These are phyloP conservation scores for Arabidopsis arenosa DNA, from an alignment of 345 rosid genomes.

Conservation along the genomic window DNA sequence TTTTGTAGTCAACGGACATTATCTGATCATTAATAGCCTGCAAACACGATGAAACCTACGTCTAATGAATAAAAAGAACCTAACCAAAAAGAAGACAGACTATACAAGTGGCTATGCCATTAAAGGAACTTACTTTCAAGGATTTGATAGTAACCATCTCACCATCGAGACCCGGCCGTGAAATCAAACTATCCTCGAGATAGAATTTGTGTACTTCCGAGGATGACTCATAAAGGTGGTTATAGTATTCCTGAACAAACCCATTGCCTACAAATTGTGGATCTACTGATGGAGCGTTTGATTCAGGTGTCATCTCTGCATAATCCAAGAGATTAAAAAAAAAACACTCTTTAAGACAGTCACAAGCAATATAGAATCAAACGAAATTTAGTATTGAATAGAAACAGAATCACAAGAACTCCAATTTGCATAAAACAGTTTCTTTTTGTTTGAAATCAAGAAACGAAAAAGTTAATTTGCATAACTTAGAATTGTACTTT, in stretches of 20 bases:
- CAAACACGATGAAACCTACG: constrained; percentile 11
- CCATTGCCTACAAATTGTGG: constrained; percentile 61
- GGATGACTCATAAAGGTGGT: constrained; percentile 52
- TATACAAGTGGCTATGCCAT: background rate
- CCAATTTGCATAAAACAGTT: background rate
- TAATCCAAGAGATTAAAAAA: constrained; percentile 6
- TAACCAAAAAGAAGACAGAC: background rate
- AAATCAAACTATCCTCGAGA: constrained; percentile 57
- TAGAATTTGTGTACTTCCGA: constrained; percentile 59
- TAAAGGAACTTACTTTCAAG: constrained; percentile 52
- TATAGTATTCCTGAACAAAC: constrained; percentile 65
- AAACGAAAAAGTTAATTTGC: background rate
- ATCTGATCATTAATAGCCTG: constrained; percentile 77
- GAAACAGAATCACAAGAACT: constrained; percentile 11
- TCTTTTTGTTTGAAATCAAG: too few relatives aligned
- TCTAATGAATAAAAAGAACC: background rate
- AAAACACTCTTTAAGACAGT: background rate
- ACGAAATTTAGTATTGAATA: background rate
- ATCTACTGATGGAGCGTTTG: constrained; percentile 47
- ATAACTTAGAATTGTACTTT: background rate
- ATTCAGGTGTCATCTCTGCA: constrained; percentile 59
- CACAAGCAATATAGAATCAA: background rate
- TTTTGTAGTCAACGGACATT: constrained; percentile 58
- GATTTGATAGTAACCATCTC: constrained; percentile 55
- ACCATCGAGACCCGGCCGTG: constrained; percentile 60